These are phyloP conservation scores for Phytophthora capsici DNA, from an alignment of 352 stramenopile species.

Conservation along the genomic window DNA sequence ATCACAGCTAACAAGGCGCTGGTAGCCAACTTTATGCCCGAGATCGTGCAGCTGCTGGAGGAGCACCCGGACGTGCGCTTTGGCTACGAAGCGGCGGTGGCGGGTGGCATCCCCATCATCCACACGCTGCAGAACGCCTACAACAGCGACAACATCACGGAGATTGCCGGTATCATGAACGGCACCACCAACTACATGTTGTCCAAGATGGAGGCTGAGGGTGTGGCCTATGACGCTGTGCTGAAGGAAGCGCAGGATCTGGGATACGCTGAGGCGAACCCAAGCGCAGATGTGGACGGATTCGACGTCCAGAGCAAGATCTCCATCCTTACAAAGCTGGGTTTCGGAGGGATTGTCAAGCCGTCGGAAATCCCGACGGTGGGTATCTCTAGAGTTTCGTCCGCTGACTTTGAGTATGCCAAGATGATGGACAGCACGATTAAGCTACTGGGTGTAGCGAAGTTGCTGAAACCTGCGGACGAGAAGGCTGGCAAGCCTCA, in stretches of 20 bases:
- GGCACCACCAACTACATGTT: conserved; percentile 99
- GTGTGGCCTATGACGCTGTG: conserved; percentile 92
- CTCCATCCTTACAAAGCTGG: conserved; percentile 94
- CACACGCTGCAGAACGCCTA: conserved; percentile 94
- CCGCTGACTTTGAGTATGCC: conserved; percentile 96
- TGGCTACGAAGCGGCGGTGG: conserved; percentile 96
- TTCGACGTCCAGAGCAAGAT: conserved; percentile 97
- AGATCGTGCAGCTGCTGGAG: conserved; percentile 89
- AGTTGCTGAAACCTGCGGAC: conserved; percentile 79
- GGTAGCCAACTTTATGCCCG: conserved; percentile 93
- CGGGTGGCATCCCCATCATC: conserved; percentile 97
- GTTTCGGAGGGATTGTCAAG: conserved; percentile 92
- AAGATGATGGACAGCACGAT: conserved; percentile 96
- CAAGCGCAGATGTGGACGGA: conserved; percentile 96
- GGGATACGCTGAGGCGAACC: conserved; percentile 95
- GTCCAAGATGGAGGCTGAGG: conserved; percentile 96
- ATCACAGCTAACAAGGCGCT: conserved; percentile 98
- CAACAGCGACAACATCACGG: conserved; percentile 91
- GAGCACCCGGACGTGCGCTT: conserved; percentile 87
- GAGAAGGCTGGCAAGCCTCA: conserved; percentile 68
- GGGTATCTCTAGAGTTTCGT: conserved; percentile 93
- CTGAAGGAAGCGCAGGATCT: conserved; percentile 94
- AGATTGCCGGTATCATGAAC: conserved; percentile 97
- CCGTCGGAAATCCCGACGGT: conserved; percentile 90
- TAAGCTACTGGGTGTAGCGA: conserved; percentile 94